phyloP scores from a whole-genome alignment of 345 rosid genomes.

The Clarkia xantiana region DNA sequence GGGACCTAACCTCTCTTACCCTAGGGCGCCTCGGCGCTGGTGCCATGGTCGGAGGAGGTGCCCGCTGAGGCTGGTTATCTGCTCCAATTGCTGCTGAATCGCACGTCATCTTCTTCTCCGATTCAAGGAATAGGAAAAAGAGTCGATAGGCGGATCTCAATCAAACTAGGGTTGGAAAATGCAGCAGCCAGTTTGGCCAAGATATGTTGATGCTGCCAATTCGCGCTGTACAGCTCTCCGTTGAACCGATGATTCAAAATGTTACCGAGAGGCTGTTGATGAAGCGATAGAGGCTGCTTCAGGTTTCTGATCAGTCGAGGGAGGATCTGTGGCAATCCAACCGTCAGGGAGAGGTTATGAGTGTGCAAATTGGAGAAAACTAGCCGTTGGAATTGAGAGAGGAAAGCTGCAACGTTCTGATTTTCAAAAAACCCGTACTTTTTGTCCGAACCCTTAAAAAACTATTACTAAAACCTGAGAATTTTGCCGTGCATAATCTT shows the following conservation, averaged over 20 bases:
- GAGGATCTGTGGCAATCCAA: background rate
- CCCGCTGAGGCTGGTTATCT: constrained; percentile 3
- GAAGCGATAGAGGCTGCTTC: background rate
- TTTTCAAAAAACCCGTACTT: background rate
- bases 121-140: background rate
- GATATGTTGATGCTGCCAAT: too few relatives aligned
- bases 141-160: too few relatives aligned
- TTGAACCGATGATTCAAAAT: too few relatives aligned
- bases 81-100: constrained; percentile 11
- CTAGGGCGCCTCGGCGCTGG: constrained; percentile 50
- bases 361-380: background rate
- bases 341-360: too few relatives aligned
- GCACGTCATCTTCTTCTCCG: constrained; percentile 4
- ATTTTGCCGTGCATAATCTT: too few relatives aligned
- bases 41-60: constrained; percentile 23
- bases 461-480: too few relatives aligned
- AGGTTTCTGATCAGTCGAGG: background rate
- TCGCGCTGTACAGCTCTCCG: too few relatives aligned
- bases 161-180: too few relatives aligned
- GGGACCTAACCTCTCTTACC: constrained; percentile 69
- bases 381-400: constrained; percentile 7
- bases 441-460: background rate
- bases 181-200: too few relatives aligned
- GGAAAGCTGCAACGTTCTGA: constrained; percentile 12
- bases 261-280: background rate